These are phyloP conservation scores for Ustilago loliicola DNA, from an alignment of 1,284 basidiomycete genomes.

Conservation along the genomic window DNA sequence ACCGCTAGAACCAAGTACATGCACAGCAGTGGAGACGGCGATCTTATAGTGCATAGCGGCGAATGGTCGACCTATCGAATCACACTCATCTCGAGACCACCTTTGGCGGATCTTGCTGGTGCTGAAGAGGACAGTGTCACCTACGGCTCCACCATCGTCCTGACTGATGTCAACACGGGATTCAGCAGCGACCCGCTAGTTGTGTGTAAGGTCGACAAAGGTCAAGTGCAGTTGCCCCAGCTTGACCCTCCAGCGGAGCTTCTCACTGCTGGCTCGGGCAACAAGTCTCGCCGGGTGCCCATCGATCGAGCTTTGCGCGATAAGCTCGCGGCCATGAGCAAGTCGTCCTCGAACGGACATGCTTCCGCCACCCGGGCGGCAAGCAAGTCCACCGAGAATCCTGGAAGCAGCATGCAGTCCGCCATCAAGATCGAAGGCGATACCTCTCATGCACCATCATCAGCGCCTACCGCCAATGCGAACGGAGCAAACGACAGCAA, in stretches of 20 bases:
- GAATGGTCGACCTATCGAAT: slow-evolving; percentile 95
- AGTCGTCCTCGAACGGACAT: slow-evolving; percentile 21
- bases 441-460: not conserved
- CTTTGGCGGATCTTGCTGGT: slow-evolving; percentile 52
- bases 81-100: slow-evolving; percentile 73
- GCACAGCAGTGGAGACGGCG: slow-evolving; percentile 75
- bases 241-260: slow-evolving; percentile 40
- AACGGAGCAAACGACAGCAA: slow-evolving; percentile 14
- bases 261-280: slow-evolving; percentile 44
- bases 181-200: slow-evolving; percentile 86
- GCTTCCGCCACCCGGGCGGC: not conserved
- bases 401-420: slow-evolving; percentile 29
- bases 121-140: slow-evolving; percentile 75
- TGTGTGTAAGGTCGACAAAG: slow-evolving; percentile 93
- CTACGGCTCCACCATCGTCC: slow-evolving; percentile 88
- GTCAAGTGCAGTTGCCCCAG: slow-evolving; percentile 74
- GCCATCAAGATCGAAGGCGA: slow-evolving; percentile 49
- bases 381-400: slow-evolving; percentile 14
- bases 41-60: slow-evolving; percentile 85
- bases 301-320: slow-evolving; percentile 42
- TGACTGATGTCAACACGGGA: slow-evolving; percentile 86
- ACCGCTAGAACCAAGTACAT: slow-evolving; percentile 97
- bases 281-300: slow-evolving; percentile 35
- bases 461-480: not conserved
- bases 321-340: slow-evolving; percentile 44